These are phyloP conservation scores for Calonectria pauciramosa DNA, from an alignment of 2,329 filamentous ascomycete genomes.

Conservation along the genomic window DNA sequence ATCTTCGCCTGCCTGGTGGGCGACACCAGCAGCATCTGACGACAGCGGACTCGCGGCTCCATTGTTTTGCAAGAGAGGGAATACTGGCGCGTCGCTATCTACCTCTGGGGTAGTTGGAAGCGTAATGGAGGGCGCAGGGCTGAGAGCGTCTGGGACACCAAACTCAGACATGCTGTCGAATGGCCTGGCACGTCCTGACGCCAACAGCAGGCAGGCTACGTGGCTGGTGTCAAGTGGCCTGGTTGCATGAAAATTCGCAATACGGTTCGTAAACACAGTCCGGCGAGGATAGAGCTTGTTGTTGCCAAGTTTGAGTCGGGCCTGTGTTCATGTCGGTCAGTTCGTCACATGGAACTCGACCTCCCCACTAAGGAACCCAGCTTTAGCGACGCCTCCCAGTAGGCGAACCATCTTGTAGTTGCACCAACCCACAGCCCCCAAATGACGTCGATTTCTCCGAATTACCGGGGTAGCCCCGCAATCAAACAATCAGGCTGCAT, in stretches of 20 bases:
- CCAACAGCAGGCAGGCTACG: conserved; percentile 8
- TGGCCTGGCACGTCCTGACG: conserved; percentile 27
- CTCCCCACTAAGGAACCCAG: not conserved
- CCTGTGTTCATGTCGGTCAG: not conserved
- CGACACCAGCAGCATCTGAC: conserved; percentile 41
- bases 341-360: not conserved
- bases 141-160: conserved; percentile 39
- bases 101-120: conserved; percentile 33
- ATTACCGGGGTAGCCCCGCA: not conserved
- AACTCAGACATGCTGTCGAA: conserved; percentile 43
- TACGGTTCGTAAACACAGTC: not conserved
- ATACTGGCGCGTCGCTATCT: conserved; percentile 46
- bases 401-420: not conserved
- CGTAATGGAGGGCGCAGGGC: conserved; percentile 31
- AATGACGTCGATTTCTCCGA: conserved; percentile 33
- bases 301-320: not conserved
- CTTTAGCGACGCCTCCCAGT: not conserved
- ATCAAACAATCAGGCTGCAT: not conserved
- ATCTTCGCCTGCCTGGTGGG: conserved; percentile 53
- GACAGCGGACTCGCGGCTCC: conserved; percentile 47
- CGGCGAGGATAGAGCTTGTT: conserved; percentile 13
- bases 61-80: conserved; percentile 54
- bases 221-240: not conserved
- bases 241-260: conserved; percentile 13
- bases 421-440: not conserved